Evolutionary conservation across 805 yeast species (phyloP).

Genomic region (Pichia thaimueangensis): DNA sequence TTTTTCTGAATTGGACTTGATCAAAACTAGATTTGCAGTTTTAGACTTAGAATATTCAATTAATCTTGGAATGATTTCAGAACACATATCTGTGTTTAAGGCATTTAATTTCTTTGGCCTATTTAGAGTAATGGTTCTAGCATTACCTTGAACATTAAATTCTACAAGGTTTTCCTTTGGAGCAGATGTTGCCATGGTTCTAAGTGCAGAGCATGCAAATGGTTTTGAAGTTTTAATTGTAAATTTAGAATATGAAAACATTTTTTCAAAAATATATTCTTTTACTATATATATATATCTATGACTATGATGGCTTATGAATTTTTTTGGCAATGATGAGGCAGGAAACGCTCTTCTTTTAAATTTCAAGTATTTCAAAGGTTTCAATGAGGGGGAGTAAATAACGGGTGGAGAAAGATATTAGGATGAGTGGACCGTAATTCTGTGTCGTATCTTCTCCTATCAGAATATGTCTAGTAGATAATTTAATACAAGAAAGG

Average conservation of each 20-base stretch:
- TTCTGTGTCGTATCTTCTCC: no score
- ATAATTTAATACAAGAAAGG: no score
- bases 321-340: no score
- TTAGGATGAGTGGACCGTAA: no score
- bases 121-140: slow-evolving; percentile 71
- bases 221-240: background rate
- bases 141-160: slow-evolving; percentile 53
- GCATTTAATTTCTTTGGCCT: slow-evolving; percentile 84
- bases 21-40: slow-evolving; percentile 56
- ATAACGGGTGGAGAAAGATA: slow-evolving; percentile 1
- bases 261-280: background rate
- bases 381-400: no score
- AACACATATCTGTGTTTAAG: slow-evolving; percentile 68
- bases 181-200: slow-evolving; percentile 19
- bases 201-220: background rate
- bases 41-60: slow-evolving; percentile 69
- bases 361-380: no score
- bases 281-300: no score
- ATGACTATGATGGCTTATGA: no score
- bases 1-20: slow-evolving; percentile 59
- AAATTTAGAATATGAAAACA: slow-evolving; percentile 4
- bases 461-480: no score
- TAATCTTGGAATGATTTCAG: slow-evolving; percentile 63
- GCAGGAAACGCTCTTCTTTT: no score
- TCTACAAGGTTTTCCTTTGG: slow-evolving; percentile 35